These are phyloP conservation scores for Trichosporon sp. DNA, from an alignment of 1,284 basidiomycete species.

Conservation along the genomic window DNA sequence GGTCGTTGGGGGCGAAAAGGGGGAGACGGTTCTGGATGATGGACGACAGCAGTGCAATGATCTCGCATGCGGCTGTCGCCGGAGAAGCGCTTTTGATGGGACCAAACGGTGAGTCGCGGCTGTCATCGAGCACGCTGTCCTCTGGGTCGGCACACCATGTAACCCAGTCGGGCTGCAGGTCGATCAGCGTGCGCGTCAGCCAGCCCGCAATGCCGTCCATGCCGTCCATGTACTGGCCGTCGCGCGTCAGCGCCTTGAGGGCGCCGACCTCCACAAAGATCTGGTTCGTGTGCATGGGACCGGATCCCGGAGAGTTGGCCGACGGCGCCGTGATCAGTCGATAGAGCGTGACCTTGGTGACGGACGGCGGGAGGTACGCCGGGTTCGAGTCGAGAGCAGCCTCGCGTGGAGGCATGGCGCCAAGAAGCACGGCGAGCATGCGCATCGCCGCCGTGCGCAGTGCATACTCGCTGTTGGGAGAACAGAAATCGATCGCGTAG, in stretches of 20 bases:
- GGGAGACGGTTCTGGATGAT: conserved; percentile 38
- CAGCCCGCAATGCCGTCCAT: conserved; percentile 39
- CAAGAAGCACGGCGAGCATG: conserved; percentile 36
- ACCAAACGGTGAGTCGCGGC: conserved; percentile 22
- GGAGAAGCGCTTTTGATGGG: conserved; percentile 29
- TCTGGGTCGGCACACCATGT: conserved; percentile 27
- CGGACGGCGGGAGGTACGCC: conserved; percentile 21
- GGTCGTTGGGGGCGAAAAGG: conserved; percentile 39
- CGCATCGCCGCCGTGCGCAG: conserved; percentile 39
- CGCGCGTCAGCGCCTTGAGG: conserved; percentile 37
- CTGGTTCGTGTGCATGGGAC: conserved; percentile 27
- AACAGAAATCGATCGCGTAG: conserved; percentile 28
- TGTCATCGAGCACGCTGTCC: neutral
- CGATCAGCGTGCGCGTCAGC: conserved; percentile 25
- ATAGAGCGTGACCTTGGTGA: conserved; percentile 33
- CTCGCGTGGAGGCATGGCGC: conserved; percentile 28
- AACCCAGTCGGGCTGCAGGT: conserved; percentile 31
- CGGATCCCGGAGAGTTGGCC: conserved; percentile 12
- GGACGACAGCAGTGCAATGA: conserved; percentile 35
- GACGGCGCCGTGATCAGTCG: conserved; percentile 25
- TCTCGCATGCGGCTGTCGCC: conserved; percentile 25
- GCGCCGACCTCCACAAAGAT: conserved; percentile 39
- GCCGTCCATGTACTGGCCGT: conserved; percentile 32
- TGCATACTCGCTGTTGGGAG: conserved; percentile 24
- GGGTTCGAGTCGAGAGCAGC: conserved; percentile 20